phyloP scores from a whole-genome alignment of 2,329 filamentous ascomycete genomes.

The Biscogniauxia mediterranea region DNA sequence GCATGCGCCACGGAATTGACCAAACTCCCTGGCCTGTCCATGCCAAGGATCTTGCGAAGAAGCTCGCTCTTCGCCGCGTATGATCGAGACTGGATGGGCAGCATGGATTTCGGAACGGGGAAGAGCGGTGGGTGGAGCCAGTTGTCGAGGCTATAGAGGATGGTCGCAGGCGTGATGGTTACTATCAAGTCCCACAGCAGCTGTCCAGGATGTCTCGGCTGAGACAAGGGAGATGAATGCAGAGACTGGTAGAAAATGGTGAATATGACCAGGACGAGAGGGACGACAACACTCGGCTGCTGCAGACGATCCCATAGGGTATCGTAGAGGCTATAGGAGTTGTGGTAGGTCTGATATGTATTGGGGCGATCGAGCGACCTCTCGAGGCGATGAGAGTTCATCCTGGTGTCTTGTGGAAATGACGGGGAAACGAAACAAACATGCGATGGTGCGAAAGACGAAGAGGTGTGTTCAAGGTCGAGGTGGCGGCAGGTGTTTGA shows the following conservation, averaged over 20 bases:
- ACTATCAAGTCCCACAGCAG: conserved; percentile 62
- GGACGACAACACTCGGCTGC: conserved; percentile 37
- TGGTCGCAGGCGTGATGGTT: conserved; percentile 51
- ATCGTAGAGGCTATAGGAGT: conserved; percentile 18
- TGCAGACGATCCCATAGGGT: conserved; percentile 33
- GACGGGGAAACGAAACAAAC: conserved; percentile 4
- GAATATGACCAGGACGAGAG: conserved; percentile 34
- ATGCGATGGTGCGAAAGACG: conserved; percentile 12
- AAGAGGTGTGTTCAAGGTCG: conserved; percentile 9
- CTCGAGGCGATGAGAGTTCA: conserved; percentile 36
- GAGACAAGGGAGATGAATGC: conserved; percentile 27
- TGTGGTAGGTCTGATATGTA: conserved; percentile 14
- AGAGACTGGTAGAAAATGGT: conserved; percentile 37
- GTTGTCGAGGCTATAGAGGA: conserved; percentile 57
- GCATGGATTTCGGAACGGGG: conserved; percentile 36
- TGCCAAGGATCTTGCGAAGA: conserved; percentile 61
- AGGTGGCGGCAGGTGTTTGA: conserved; percentile 11
- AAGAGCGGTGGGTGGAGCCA: conserved; percentile 50
- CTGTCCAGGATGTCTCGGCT: conserved; percentile 39
- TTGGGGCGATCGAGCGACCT: conserved; percentile 30
- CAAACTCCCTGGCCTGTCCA: conserved; percentile 53
- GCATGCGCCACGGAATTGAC: conserved; percentile 58
- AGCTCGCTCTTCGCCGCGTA: conserved; percentile 63
- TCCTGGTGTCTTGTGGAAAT: conserved; percentile 27
- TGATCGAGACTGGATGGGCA: conserved; percentile 38